Evolutionary conservation across 2,329 filamentous ascomycete species (phyloP), one percentile per base, ranked within the genome.

Genomic region (Fusarium sarcochroum): DNA sequence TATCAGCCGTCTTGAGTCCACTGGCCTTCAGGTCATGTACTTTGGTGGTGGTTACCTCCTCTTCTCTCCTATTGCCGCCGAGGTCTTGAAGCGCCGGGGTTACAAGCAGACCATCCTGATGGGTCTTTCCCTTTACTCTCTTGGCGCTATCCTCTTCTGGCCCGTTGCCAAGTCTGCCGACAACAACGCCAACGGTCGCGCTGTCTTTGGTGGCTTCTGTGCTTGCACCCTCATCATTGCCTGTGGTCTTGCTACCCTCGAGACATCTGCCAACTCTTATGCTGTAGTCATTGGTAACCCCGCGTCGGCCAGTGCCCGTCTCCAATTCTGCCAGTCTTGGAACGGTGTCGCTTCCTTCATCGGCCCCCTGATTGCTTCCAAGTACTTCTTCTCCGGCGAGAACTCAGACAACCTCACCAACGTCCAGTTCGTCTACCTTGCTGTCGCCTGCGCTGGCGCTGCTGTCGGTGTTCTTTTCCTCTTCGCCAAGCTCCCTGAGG

Each of bases 361-460:
- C 27, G 90, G 90, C 0, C 91, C 92, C 6, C 85, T 93, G 1
- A 82, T 94, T 23, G 92, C 90, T 48, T 91, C 89, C 6, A 89
- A 90, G 65, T 90, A 90, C 59, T 91, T 94, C 80, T 93, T 94
- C 81, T 84, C 84, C 57, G 86, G 87, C 51, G 82, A 83, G 58
- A 85, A 87, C 61, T 81, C 86, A 23, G 78, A 80, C 15, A 87
- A 87, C 2, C 83, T 93, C 10, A 83, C 85, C 69, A 89, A 89
- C 60, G 91, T 94, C 3, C 91, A 94, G 77, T 94, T 89, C 86
- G 90, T 93, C 3, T 93, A 93, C 75, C 85, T 93, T 7, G 88
- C 89, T 42, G 91, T 94, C 65, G 90, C 90, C 7, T 73, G 82
- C 84, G 76, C 93, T 91, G 72, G 91, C 92, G 56, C 88, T 86